A percentile compares a stretch with the other conserved stretches of the same genome.
These are phyloP conservation scores for Talaromyces liani DNA, from an alignment of 495 filamentous ascomycete species.

Conservation along the genomic window DNA sequence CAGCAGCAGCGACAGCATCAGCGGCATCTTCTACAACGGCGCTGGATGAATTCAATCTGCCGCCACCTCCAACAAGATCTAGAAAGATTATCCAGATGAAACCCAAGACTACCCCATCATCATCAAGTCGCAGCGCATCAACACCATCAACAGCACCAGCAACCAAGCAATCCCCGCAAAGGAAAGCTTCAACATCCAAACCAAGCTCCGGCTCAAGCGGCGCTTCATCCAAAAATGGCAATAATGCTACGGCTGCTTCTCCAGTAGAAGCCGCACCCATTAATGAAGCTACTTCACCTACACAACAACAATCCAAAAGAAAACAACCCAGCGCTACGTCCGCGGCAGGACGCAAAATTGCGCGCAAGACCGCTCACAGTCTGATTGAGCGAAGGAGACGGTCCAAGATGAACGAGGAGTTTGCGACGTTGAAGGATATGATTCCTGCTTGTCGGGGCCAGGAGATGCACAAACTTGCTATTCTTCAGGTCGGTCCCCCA, in stretches of 20 bases:
- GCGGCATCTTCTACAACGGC: constrained; percentile 43
- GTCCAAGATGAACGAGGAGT: constrained; percentile 99
- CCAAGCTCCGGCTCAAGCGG: background rate
- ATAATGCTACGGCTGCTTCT: constrained; percentile 15
- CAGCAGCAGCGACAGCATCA: constrained; percentile 14
- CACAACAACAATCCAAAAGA: constrained; percentile 45
- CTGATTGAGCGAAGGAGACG: constrained; percentile 84
- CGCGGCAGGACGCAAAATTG: constrained; percentile 82
- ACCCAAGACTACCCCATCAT: constrained; percentile 30
- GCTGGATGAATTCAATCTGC: constrained; percentile 61
- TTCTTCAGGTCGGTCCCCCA: constrained; percentile 65
- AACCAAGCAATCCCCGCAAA: constrained; percentile 14
- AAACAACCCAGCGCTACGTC: constrained; percentile 62
- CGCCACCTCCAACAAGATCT: constrained; percentile 84
- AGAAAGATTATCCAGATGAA: constrained; percentile 99
- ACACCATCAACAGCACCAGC: constrained; percentile 15
- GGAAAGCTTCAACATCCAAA: constrained; percentile 3
- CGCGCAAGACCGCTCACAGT: constrained; percentile 92
- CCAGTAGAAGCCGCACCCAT: constrained; percentile 14
- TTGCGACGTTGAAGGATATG: constrained; percentile 87
- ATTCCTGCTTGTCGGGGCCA: constrained; percentile 85
- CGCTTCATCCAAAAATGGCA: constrained; percentile 15
- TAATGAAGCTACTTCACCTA: background rate
- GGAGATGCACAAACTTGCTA: constrained; percentile 98
- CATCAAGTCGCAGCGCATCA: constrained; percentile 13